Percentiles rank a stretch among this genome's conserved stretches.
phyloP scores from a whole-genome alignment of 495 filamentous ascomycete genomes.

The Achaetomiella virescens region DNA sequence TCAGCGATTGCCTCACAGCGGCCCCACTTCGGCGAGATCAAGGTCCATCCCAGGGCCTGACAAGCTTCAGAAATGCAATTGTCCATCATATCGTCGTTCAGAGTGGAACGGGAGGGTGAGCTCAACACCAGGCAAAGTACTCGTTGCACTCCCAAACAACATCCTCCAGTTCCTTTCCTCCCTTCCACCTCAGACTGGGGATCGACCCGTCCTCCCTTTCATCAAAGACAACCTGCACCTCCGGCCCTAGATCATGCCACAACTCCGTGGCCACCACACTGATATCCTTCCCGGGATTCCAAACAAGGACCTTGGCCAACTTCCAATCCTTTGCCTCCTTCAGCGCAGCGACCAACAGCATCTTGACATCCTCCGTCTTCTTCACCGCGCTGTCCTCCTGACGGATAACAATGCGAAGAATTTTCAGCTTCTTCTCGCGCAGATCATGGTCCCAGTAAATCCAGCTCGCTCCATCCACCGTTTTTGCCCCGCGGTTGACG shows the following conservation, averaged over 20 bases:
- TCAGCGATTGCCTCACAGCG: too few species aligned
- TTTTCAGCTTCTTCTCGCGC: slow-evolving; percentile 20
- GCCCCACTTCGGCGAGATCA: too few species aligned
- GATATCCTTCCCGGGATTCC: neutral
- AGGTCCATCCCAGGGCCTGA: too few species aligned
- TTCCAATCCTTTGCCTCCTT: slow-evolving; percentile 15
- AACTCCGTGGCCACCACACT: slow-evolving; percentile 3
- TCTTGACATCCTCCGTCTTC: neutral
- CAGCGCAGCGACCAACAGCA: slow-evolving; percentile 12
- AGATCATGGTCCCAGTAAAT: slow-evolving; percentile 20
- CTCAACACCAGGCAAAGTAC: slow-evolving; percentile 13
- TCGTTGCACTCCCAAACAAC: slow-evolving; percentile 17
- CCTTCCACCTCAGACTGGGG: slow-evolving; percentile 18
- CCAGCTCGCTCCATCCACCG: slow-evolving; percentile 2
- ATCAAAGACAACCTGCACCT: slow-evolving; percentile 12
- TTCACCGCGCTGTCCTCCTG: neutral
- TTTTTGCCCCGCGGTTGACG: slow-evolving; percentile 11
- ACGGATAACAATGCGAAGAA: slow-evolving; percentile 2
- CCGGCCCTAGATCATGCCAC: slow-evolving; percentile 4
- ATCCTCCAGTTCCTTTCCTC: neutral
- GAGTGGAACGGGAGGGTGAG: too few species aligned
- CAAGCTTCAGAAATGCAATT: too few species aligned
- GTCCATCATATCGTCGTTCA: too few species aligned
- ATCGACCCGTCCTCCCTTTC: slow-evolving; percentile 20
- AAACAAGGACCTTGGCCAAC: slow-evolving; percentile 18